Conservation (phyloP, 106 monocot genomes). For the Phalaenopsis equestris region DNA sequence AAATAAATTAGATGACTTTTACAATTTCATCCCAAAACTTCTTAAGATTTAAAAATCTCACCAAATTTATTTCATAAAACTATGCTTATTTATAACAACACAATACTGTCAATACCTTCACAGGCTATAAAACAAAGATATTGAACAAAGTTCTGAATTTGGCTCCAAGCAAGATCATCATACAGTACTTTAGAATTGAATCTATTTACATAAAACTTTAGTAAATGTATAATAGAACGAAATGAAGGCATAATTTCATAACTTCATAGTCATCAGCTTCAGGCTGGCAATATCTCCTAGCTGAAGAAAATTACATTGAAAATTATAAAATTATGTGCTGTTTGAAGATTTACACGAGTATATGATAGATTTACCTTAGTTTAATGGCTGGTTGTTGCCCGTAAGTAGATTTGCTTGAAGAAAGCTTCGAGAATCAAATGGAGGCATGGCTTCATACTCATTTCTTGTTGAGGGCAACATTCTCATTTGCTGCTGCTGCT, state of each 20-base stretch:
- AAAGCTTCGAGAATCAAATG: constrained; percentile 35
- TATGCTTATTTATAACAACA: too few relatives aligned
- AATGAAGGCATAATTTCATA: not conserved
- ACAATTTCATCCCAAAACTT: too few relatives aligned
- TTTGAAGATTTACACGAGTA: not conserved
- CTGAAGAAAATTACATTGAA: not conserved
- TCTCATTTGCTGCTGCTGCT: constrained; percentile 20
- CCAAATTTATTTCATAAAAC: too few relatives aligned
- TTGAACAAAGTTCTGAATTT: too few relatives aligned
- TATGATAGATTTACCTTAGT: not conserved
- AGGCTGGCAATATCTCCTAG: not conserved
- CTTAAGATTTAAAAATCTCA: too few relatives aligned
- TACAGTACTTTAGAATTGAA: too few relatives aligned
- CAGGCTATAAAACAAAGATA: too few relatives aligned
- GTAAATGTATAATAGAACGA: too few relatives aligned
- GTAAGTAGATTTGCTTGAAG: constrained; percentile 22
- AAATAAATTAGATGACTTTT: too few relatives aligned
- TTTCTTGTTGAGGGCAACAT: constrained; percentile 13
- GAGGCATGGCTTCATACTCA: constrained; percentile 26
- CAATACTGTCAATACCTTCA: too few relatives aligned
- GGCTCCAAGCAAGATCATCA: too few relatives aligned
- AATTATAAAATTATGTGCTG: not conserved
- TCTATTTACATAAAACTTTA: too few relatives aligned
- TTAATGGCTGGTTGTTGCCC: constrained; percentile 17
- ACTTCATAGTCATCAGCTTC: not conserved